Evolutionary conservation across 176 grass and related monocot genomes (phyloP), one percentile per base, ranked within the genome.

Genomic region (Musa schizocarpa): DNA sequence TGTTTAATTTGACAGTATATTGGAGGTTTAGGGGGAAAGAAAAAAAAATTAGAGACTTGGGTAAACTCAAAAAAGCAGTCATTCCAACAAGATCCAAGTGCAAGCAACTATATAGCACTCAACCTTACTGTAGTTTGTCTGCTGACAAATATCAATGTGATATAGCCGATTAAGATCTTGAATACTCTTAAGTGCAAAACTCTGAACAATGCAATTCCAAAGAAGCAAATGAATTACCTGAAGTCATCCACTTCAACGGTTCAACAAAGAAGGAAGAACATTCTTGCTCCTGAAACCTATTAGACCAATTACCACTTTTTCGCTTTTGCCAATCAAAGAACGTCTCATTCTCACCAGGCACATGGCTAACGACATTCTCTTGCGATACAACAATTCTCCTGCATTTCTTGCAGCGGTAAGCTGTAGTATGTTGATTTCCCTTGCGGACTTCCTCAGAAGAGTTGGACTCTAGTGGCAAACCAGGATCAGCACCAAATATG

Each of bases 221-320:
- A 29, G 64, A 23, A 49, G n/a, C 34, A 59, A 26, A 50, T 53
- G 63, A 55, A 67, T 73, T 80, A 89, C 94, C 90, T 87, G 90
- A 85, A 80, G 86, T 91, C 94, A 97, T 97, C 93, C 93, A 97
- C 81, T 97, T 97, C 27, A 97, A 74, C 79, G 94, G 94, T 75
- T 97, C 94, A 1, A 97, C 52, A 78, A 90, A 97, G 17, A 97
- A 84, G 26, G 94, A 97, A 4, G 94, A 88, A 59, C 90, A 97
- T 54, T 83, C 90, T 70, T 89, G 78, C 53, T 97, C 90, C 24
- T 88, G 89, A 68, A 76, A 64, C 27, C 54, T 70, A 48, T 81
- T 83, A 71, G 78, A 69, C 55, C 79, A 51, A 17, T 14, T 24
- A 48, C 71, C 71, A 76, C 74, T 78, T 77, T 87, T 93, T 64